Base-by-base conservation (phyloP, 352 stramenopile genomes). In the Phytophthora citrophthora region DNA sequence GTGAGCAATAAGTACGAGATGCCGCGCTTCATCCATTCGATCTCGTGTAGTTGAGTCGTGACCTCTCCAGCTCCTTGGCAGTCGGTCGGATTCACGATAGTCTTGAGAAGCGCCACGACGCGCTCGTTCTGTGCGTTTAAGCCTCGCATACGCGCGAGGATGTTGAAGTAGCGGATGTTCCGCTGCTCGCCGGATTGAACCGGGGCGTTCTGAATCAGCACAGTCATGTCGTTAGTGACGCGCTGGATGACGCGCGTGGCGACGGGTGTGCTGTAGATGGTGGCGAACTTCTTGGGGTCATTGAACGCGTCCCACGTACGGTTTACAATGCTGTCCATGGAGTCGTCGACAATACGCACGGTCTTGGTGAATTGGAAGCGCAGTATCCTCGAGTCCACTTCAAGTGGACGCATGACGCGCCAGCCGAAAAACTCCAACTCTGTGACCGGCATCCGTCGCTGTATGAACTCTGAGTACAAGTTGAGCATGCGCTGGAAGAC, bases 281-380 rank as follows among this genome's bases (percentile, higher is more conserved):
- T 70, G 9, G 73, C 73, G 52, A 72, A 81, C 38, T 65, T 69
- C 23, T 54, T 64, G 6, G 73, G 65, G 58, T 74, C 61, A 54
- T 78, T 61, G 55, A 81, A 81, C 13, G 70, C 69, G 38, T 52
- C 48, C 69, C 73, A 81, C 5, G 73, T 81, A 31, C 73, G 73
- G 39, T 81, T 64, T 16, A 81, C 58, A 56, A 76, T 81, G 48
- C 20, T 64, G 54, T 76, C 66, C 73, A 81, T 81, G 2, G 66
- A 69, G 48, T 81, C 73, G 2, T 67, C 55, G 8, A 79, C 36
- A 7, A 71, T 45, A 6, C 65, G 69, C 15, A 70, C 58, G 3
- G 56, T 75, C 66, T 81, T 81, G n/a, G 62, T 72, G 51, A 81
- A 76, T 51, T 81, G 73, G 73, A 81, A 81, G 40, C 73, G 69